Evolutionary conservation across 192 early-diverging fungal genomes (phyloP), one percentile per base, ranked within the genome.

Genomic region (Linnemannia schmuckeri): DNA sequence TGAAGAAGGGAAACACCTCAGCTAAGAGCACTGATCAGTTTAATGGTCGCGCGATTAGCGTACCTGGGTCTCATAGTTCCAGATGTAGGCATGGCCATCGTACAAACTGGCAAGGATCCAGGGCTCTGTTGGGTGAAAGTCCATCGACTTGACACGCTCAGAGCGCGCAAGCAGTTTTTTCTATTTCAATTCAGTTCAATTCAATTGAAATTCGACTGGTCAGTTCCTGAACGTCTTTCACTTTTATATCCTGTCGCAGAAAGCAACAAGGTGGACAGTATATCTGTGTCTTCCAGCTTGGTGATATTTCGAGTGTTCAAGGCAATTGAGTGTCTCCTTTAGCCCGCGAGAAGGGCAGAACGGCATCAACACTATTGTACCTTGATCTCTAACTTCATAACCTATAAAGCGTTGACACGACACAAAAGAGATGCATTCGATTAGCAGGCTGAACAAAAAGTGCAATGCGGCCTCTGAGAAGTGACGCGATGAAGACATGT

Each of bases 41-140:
- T 44, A 6, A 17, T 33, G 33, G 12, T 12, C 27, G n/a, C 30
- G 18, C 27, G 49, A 33, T 55, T 24, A n/a, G 0, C 33, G 33
- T 88, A 96, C 97, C 92, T 97, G 95, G 10, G 96, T 99, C 89
- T 99, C 98, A 83, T 99, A 97, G 91, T 99, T 99, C 98, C 98
- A 99, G 61, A 99, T 97, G 81, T 97, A 94, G 9, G 97, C 95
- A 74, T 96, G 95, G 73, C 99, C 99, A 90, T 96, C 97, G 91
- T 99, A 99, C 76, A 99, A 94, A 87, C 97, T 96, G 40, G 98
- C 94, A 74, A 99, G 92, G 72, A 99, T 92, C 99, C 99, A 99
- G 22, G 99, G 97, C 90, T 99, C 99, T n/a, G 97, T 97, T 27
- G 99, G 99, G 88, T 99, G 99, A 88, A 98, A 96, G 92, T 99